Percentiles rank a stretch among this genome's conserved stretches.
Conservation (phyloP, 1,139 yeast species). For the Scheffersomyces lignicola region DNA sequence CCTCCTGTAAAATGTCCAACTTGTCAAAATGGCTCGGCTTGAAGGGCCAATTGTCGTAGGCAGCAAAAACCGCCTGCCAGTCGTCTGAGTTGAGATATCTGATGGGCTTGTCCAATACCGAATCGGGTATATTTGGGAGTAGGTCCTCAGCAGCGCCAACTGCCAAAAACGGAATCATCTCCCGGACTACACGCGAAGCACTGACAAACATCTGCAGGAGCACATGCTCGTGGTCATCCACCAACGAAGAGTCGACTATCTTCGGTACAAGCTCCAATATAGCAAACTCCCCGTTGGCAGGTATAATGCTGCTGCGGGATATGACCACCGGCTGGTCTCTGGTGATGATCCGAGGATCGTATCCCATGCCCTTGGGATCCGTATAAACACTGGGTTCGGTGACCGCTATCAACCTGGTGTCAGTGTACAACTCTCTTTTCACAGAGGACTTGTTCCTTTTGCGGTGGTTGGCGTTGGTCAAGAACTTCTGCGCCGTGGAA, state of each 20-base stretch:
- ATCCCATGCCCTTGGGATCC: conserved; percentile 29
- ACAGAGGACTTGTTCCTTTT: conserved; percentile 59
- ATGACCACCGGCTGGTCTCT: conserved; percentile 40
- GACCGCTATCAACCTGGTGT: conserved; percentile 51
- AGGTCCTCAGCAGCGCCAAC: conserved; percentile 82
- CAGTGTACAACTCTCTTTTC: conserved; percentile 60
- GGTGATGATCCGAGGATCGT: conserved; percentile 38
- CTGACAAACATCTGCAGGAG: conserved; percentile 36
- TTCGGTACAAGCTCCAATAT: conserved; percentile 65
- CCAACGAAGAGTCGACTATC: conserved; percentile 50
- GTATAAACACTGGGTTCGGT: conserved; percentile 23
- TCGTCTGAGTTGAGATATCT: conserved; percentile 56
- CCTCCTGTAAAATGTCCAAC: conserved; percentile 19
- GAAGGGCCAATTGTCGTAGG: conserved; percentile 80
- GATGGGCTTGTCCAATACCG: conserved; percentile 45
- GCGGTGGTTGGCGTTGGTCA: conserved; percentile 47
- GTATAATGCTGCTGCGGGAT: conserved; percentile 22
- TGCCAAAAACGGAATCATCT: conserved; percentile 59
- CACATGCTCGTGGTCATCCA: conserved; percentile 69
- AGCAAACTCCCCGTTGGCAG: conserved; percentile 29
- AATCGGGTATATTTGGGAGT: conserved; percentile 26
- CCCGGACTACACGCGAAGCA: conserved; percentile 26
- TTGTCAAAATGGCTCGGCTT: conserved; percentile 50
- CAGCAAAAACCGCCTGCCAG: conserved; percentile 46
- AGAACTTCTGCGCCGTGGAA: conserved; percentile 58